Base-by-base conservation (phyloP, 768 basidiomycete genomes). In the Suillus alpinus region DNA sequence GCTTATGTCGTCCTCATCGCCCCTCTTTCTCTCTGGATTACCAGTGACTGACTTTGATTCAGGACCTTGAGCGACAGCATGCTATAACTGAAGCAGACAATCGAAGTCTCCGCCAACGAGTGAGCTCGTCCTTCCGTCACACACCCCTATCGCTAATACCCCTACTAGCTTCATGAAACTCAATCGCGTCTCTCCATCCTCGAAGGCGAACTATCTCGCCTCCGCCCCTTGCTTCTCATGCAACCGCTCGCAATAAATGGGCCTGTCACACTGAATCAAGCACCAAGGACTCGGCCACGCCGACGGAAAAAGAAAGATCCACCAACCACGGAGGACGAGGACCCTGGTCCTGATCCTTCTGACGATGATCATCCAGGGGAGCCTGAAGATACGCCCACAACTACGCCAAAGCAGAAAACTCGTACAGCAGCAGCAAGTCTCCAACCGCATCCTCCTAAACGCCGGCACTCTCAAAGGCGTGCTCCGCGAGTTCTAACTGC, bases 211-310 rank as follows among this genome's bases (percentile, higher is more conserved):
- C 76, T 92, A 8, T 71, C 76, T 2, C 83, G 84, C 62, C 79
- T 92, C 36, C 84, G 85, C 51, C 91, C 91, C 0, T 71, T 91
- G 39, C 78, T 92, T 49, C 75, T 90, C 14, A 84, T 90, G 81
- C 84, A 87, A 52, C 83, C 87, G 20, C 76, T 73, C 23, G 65
- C 76, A 43, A 63, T 73, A 43, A 62, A 56, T 62, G 53, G 53
- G 1, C 16, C 37, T 23, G 10, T 9, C 53, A 47, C 67, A 29
- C 61, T 65, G 0, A 41, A 67, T 20, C 57, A 58, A 41, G 63
- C 65, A 61, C 67, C 66, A 4, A 75, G 66, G 1, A 63, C 67
- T 2, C 73, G 67, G 56, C 50, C 65, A 20, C 73, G 63, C 51
- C 71, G 71, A 14, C 69, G 66, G 63, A 69, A 66, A 63, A 72